Percentiles rank a stretch among this genome's conserved stretches.
Conservation (phyloP, 73 alveolate genomes). For the Paramecium caudatum region DNA sequence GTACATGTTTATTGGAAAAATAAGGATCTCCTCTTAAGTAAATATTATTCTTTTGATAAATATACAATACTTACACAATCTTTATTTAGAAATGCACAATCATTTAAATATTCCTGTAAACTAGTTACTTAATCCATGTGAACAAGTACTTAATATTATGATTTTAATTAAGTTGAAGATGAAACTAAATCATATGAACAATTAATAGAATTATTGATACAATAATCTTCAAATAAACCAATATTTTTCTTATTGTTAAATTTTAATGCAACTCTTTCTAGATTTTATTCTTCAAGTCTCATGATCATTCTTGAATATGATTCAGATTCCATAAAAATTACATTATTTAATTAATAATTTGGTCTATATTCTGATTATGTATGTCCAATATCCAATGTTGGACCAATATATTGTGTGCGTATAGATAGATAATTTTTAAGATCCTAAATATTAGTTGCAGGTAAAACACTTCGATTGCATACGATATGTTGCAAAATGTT, state of each 20-base stretch:
- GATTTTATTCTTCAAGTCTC: slow-evolving; percentile 26
- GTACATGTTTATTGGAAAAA: slow-evolving; percentile 20
- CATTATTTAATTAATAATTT: slow-evolving; percentile 42
- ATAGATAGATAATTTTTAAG: not conserved
- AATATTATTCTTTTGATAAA: slow-evolving; percentile 42
- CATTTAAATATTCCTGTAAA: slow-evolving; percentile 60
- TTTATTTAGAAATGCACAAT: slow-evolving; percentile 48
- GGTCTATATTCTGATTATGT: slow-evolving; percentile 15
- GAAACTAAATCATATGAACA: not conserved
- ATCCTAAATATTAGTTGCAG: not conserved
- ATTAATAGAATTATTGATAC: not conserved
- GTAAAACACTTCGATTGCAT: not conserved
- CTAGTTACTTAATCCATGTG: slow-evolving; percentile 45
- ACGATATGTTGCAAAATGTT: slow-evolving; percentile 55
- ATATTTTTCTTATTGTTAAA: slow-evolving; percentile 12
- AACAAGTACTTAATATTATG: slow-evolving; percentile 9
- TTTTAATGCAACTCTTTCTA: slow-evolving; percentile 1
- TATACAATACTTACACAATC: slow-evolving; percentile 38
- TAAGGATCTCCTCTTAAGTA: slow-evolving; percentile 20
- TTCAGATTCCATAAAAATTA: slow-evolving; percentile 60
- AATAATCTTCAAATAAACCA: slow-evolving; percentile 39
- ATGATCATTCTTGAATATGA: not conserved
- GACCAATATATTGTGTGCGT: not conserved
- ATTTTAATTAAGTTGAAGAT: not conserved
- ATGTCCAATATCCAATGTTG: slow-evolving; percentile 36